These are phyloP conservation scores for Exophiala phaeomuriformis DNA, from an alignment of 2,329 filamentous ascomycete genomes.

Conservation along the genomic window DNA sequence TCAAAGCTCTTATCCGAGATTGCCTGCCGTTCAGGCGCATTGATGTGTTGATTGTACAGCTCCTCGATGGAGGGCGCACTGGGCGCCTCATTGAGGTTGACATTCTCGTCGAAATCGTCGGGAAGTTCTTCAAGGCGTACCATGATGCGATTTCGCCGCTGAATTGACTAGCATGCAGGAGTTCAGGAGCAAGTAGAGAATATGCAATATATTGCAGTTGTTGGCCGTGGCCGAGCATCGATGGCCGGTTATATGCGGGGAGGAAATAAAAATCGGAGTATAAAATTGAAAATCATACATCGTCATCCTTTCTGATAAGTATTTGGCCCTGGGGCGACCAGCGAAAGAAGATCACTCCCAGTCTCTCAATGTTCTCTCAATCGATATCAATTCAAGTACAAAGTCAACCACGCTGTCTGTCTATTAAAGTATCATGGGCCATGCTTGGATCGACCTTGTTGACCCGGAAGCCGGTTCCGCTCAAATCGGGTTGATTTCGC, in stretches of 20 bases:
- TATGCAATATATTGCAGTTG: no score
- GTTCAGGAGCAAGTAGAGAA: no score
- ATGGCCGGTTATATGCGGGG: neutral
- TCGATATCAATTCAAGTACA: neutral
- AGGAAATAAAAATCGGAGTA: neutral
- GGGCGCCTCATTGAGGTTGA: conserved; percentile 37
- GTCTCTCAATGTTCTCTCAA: no score
- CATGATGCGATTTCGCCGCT: conserved; percentile 17
- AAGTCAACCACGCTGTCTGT: neutral
- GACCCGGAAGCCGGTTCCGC: no score
- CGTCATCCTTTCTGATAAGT: neutral
- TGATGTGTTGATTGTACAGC: conserved; percentile 23
- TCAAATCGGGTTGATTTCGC: no score
- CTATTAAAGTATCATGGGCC: no score
- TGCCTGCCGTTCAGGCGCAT: conserved; percentile 29
- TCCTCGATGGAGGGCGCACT: conserved; percentile 22
- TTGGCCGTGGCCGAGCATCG: neutral
- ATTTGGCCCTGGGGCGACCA: no score
- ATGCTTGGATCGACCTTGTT: no score
- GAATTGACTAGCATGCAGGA: neutral
- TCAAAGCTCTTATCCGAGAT: conserved; percentile 34
- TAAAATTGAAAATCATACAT: neutral
- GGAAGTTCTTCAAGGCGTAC: conserved; percentile 44
- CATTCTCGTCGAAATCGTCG: conserved; percentile 44
- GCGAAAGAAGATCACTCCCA: no score